A percentile compares a stretch with the other conserved stretches of the same genome.
These are phyloP conservation scores for Funneliformis caledonium DNA, from an alignment of 371 early-diverging fungal genomes.

Conservation along the genomic window DNA sequence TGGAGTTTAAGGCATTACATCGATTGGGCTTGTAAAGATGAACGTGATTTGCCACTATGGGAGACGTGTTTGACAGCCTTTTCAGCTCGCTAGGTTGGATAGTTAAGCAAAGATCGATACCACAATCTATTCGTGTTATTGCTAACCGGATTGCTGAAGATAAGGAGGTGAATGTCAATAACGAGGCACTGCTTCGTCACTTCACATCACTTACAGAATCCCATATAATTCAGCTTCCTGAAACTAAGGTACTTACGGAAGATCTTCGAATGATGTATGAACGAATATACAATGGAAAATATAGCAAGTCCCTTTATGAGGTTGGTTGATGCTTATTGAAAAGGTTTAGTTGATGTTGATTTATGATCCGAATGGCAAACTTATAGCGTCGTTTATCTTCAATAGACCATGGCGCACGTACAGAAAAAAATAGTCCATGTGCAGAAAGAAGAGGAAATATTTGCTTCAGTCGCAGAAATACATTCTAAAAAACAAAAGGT, in stretches of 20 bases:
- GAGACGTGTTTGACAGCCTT: background rate
- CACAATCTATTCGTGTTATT: background rate
- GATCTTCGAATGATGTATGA: background rate
- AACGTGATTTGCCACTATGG: conserved; percentile 5
- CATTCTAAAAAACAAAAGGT: no score
- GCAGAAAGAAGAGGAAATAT: no score
- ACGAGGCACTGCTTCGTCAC: background rate
- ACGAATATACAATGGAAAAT: conserved; percentile 8
- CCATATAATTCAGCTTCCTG: background rate
- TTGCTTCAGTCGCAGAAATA: no score
- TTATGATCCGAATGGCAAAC: conserved; percentile 13
- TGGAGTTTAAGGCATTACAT: conserved; percentile 14
- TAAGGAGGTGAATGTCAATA: conserved; percentile 18
- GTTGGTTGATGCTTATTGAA: conserved; percentile 3
- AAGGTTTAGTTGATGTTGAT: background rate
- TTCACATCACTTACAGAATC: background rate
- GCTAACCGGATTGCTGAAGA: background rate
- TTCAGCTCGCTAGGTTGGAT: background rate
- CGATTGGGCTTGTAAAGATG: background rate
- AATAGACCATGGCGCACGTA: conserved; percentile 6
- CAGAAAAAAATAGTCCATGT: no score
- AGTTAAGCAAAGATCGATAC: conserved; percentile 1
- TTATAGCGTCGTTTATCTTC: conserved; percentile 24
- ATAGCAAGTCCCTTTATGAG: conserved; percentile 23
- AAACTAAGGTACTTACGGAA: conserved; percentile 10